Conservation (phyloP, 1,139 yeast genomes). For the Candida sp. region DNA sequence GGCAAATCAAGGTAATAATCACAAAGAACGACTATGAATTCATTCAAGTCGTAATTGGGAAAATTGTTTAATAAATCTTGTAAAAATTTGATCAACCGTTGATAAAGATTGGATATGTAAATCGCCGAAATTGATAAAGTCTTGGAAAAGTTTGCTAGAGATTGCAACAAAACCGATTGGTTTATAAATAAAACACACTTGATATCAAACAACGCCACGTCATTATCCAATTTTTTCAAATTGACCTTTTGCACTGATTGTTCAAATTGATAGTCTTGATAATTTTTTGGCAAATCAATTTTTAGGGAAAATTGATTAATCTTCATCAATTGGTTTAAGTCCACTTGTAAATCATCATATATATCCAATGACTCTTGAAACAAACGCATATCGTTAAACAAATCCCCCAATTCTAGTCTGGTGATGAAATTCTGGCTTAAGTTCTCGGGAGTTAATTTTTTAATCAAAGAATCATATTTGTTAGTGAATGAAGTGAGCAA, state of each 20-base stretch:
- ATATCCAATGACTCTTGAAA: slow-evolving; percentile 54
- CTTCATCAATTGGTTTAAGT: slow-evolving; percentile 17
- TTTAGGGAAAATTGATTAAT: slow-evolving; percentile 9
- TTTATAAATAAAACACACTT: slow-evolving; percentile 25
- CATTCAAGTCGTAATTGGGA: slow-evolving; percentile 15
- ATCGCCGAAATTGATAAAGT: slow-evolving; percentile 31
- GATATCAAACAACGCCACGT: slow-evolving; percentile 22
- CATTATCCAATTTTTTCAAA: not conserved
- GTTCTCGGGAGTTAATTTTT: slow-evolving; percentile 22
- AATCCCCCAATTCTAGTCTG: slow-evolving; percentile 22
- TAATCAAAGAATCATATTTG: slow-evolving; percentile 39
- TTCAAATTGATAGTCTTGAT: slow-evolving; percentile 16
- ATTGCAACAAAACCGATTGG: slow-evolving; percentile 24
- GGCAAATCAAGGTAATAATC: slow-evolving; percentile 30
- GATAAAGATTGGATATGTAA: slow-evolving; percentile 29
- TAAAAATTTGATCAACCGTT: slow-evolving; percentile 31
- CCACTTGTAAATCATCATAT: slow-evolving; percentile 35
- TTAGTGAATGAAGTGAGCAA: slow-evolving; percentile 54
- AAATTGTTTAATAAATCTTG: slow-evolving; percentile 29
- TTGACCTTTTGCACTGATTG: slow-evolving; percentile 8
- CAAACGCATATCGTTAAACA: slow-evolving; percentile 47
- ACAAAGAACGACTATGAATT: slow-evolving; percentile 27
- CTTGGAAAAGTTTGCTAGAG: slow-evolving; percentile 23
- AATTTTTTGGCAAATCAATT: slow-evolving; percentile 10
- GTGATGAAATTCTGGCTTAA: slow-evolving; percentile 9